Evolutionary conservation across 352 stramenopile species (phyloP), one percentile per base, ranked within the genome.

Genomic region (Pythium oligandrum): DNA sequence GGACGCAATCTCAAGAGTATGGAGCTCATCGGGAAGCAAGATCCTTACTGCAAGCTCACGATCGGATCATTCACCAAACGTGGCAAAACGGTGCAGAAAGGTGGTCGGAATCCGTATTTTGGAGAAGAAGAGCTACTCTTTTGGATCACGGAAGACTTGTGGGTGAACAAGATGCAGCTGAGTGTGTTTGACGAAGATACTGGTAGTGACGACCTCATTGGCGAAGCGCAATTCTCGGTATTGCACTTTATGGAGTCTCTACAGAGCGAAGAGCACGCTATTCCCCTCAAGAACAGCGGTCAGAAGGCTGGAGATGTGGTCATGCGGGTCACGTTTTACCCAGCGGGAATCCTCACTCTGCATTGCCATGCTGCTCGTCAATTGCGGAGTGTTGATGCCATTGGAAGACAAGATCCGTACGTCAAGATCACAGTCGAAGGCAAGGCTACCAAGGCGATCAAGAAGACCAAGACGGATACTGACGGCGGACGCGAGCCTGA

Each of bases 31-130:
- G 83, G 83, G 12, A 93, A 93, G 65, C 87, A 96, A 45, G 87
- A 97, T 44, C 90, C 90, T 31, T 97, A 97, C 59, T 93, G 90
- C 49, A 87, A 95, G 46, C 68, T 96, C 34, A 70, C 72, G 10
- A 73, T 97, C 31, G 82, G 75, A 4, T 51, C 72, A 8, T 86
- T 83, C 44, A 75, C 63, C 2, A 86, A 93, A n/a, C 78, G 79
- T 3, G 67, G 80, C 56, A 93, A 87, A 58, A 91, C 80, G 0
- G 46, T 88, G 30, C 57, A 76, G 11, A 88, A 87, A 57, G 83
- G 91, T 1, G 91, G 93, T 4, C 85, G 74, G 1, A 88, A 96
- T 12, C 93, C 91, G 3, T 96, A 95, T 43, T 98, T 98, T 68
- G 71, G 75, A 4, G 88, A 96, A 52, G 92, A 98, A 59, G 76